Conservation (phyloP, 2,329 filamentous ascomycete species). For the Ilyonectria destructans region DNA sequence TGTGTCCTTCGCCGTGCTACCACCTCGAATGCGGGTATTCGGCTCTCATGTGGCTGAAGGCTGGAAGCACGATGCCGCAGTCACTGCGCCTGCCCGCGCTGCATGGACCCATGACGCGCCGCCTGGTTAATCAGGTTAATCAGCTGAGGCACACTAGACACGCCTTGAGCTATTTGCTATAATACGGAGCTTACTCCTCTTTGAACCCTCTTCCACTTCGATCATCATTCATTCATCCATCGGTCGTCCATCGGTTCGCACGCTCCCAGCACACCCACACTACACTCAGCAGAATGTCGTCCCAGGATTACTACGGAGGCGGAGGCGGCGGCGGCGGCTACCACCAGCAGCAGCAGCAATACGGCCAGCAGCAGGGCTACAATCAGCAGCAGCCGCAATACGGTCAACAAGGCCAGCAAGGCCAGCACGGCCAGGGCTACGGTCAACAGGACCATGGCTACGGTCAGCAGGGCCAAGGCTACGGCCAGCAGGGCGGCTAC, state of each 20-base stretch:
- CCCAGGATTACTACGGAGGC: slow-evolving; percentile 58
- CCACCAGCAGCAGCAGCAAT: slow-evolving; percentile 46
- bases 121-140: slow-evolving; percentile 21
- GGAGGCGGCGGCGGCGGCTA: slow-evolving; percentile 43
- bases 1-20: not conserved
- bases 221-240: slow-evolving; percentile 15
- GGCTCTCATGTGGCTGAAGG: slow-evolving; percentile 30
- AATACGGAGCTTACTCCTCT: slow-evolving; percentile 25
- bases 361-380: slow-evolving; percentile 42
- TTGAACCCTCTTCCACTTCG: slow-evolving; percentile 6
- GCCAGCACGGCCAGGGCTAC: slow-evolving; percentile 42
- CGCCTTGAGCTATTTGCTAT: slow-evolving; percentile 18
- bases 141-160: slow-evolving; percentile 44
- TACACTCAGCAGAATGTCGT: slow-evolving; percentile 52
- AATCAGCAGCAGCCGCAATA: slow-evolving; percentile 44
- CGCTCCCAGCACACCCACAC: not conserved
- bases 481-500: slow-evolving; percentile 41
- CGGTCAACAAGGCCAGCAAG: slow-evolving; percentile 40
- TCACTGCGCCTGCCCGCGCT: slow-evolving; percentile 36
- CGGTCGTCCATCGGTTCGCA: not conserved
- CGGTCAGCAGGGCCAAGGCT: slow-evolving; percentile 41
- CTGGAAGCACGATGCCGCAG: slow-evolving; percentile 20
- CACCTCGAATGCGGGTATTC: slow-evolving; percentile 11
- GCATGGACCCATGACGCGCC: slow-evolving; percentile 30
- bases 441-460: slow-evolving; percentile 38